phyloP scores from a whole-genome alignment of 78 protist genomes.

The Dictyostelium intermedium region DNA sequence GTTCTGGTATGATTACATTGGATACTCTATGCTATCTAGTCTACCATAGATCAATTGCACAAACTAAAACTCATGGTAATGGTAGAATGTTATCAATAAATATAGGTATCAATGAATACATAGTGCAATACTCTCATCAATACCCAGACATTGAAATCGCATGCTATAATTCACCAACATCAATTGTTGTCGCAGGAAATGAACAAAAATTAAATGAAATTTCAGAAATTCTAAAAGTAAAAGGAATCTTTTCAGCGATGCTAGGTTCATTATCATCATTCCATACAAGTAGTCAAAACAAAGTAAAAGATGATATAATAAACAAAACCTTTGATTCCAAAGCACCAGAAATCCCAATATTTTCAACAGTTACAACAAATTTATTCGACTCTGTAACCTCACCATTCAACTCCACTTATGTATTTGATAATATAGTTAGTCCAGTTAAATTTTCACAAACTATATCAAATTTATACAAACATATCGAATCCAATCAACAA shows the following conservation, averaged over 20 bases:
- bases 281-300: slow-evolving; percentile 8
- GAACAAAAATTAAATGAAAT: neutral
- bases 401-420: neutral
- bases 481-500: neutral
- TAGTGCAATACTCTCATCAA: neutral
- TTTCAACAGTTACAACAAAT: neutral
- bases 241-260: neutral
- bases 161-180: neutral
- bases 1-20: slow-evolving; percentile 3
- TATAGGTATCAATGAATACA: neutral
- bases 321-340: neutral
- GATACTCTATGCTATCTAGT: neutral
- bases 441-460: slow-evolving; percentile 14
- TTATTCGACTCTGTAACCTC: neutral
- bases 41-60: neutral
- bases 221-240: too few relatives aligned
- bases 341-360: neutral
- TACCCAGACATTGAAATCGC: neutral
- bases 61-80: neutral
- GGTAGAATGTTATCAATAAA: slow-evolving; percentile 15
- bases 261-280: neutral
- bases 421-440: neutral
- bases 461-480: neutral
- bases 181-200: slow-evolving; percentile 36
- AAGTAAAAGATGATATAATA: neutral